phyloP scores from a whole-genome alignment of 768 basidiomycete species.

The Pulveroboletus ravenelii region DNA sequence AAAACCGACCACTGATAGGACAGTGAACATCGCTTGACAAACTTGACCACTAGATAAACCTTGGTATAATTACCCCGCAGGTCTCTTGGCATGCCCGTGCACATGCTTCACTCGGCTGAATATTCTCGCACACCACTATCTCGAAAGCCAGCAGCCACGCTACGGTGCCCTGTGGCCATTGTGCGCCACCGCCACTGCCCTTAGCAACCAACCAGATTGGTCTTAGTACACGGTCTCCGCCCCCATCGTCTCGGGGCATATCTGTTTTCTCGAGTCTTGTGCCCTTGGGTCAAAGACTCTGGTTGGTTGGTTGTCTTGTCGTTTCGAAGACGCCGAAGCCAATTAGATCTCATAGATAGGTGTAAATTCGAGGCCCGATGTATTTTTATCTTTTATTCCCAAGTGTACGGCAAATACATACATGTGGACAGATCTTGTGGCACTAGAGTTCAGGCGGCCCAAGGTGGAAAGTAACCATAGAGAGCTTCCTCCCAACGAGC shows the following conservation, averaged over 20 bases:
- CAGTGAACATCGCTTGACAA: neutral
- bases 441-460: neutral
- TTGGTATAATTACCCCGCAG: neutral
- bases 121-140: neutral
- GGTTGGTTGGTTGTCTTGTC: neutral
- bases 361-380: neutral
- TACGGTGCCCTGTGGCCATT: neutral
- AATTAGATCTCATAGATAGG: neutral
- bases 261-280: neutral
- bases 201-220: neutral
- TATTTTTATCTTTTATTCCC: neutral
- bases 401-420: neutral
- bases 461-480: neutral
- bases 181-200: neutral
- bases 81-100: too few relatives aligned
- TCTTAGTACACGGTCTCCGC: neutral
- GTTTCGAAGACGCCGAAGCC: neutral
- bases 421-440: neutral
- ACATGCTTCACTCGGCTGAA: neutral
- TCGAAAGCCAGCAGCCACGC: neutral
- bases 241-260: neutral
- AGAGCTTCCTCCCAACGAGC: neutral
- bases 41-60: too few relatives aligned
- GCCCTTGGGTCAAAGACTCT: neutral
- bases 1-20: too few relatives aligned